Conservation (phyloP, 2,329 filamentous ascomycete species). For the Colletotrichum kahawae region DNA sequence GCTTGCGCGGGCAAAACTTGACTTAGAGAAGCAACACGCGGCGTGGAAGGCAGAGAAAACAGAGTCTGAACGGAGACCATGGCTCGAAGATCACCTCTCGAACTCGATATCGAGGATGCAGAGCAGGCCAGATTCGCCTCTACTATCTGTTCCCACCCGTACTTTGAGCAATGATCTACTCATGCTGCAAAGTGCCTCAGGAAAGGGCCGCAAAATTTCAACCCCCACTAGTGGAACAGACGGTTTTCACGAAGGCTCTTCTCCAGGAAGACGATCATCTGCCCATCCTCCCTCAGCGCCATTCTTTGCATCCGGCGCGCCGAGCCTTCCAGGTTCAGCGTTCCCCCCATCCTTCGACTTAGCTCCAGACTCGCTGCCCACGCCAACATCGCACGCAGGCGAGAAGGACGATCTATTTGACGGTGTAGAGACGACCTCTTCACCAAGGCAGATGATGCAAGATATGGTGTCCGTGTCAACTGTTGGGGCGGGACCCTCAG, state of each 20-base stretch:
- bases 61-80: slow-evolving; percentile 49
- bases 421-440: slow-evolving; percentile 59
- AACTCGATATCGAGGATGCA: slow-evolving; percentile 46
- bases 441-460: slow-evolving; percentile 73
- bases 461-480: slow-evolving; percentile 91
- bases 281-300: slow-evolving; percentile 50
- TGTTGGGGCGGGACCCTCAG: slow-evolving; percentile 86
- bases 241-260: slow-evolving; percentile 41
- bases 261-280: slow-evolving; percentile 53
- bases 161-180: slow-evolving; percentile 61
- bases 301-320: slow-evolving; percentile 42
- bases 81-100: slow-evolving; percentile 55
- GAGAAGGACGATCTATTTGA: slow-evolving; percentile 56
- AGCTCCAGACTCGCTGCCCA: slow-evolving; percentile 39
- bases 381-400: slow-evolving; percentile 46
- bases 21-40: slow-evolving; percentile 56
- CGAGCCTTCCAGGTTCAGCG: slow-evolving; percentile 37
- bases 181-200: slow-evolving; percentile 25
- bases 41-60: slow-evolving; percentile 45
- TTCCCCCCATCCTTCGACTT: slow-evolving; percentile 56
- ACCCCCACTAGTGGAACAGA: slow-evolving; percentile 57
- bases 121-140: slow-evolving; percentile 60
- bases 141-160: slow-evolving; percentile 52
- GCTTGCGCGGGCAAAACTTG: slow-evolving; percentile 58
- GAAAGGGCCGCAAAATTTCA: slow-evolving; percentile 49